Evolutionary conservation across 805 yeast genomes (phyloP), one percentile per base, ranked within the genome.

Genomic region (Candida quercuum): DNA sequence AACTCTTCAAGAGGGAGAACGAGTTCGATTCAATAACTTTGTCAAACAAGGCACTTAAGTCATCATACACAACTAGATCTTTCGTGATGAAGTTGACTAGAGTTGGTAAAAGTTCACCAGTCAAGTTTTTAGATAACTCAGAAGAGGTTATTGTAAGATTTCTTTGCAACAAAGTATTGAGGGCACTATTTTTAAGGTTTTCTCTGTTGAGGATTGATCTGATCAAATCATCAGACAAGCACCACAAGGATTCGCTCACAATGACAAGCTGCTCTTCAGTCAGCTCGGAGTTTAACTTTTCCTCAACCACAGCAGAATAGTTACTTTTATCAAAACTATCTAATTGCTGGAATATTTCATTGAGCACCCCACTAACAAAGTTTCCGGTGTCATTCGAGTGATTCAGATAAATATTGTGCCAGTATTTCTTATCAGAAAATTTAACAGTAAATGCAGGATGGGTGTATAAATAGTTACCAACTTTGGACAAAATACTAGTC

Each of bases 401-500:
- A 1, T 39, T 14, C 7, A 45, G 28, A 21, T 54, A 52, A 7
- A 64, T 41, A 1, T 29, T 28, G 11, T 42, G 30, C 65, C 70
- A 66, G 41, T 53, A 67, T 19, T 45, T 57, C 15, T 33, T 24
- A 1, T 35, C 20, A 3, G 55, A 44, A 26, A 58, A 47, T 18
- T 39, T 42, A 9, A 28, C 28, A 9, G 42, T 28, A 0, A 49
- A 35, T 1, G 38, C 43, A 4, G 50, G 38, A 32, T 51, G 50
- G 1, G 51, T 32, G 34, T 32, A 48, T 35, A 44, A 35, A 43
- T 63, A 72, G 36, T 69, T 66, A 0, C 79, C 78, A 36, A 72
- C 43, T 36, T 67, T 69, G 1, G 73, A 60, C n/a, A 72, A 40
- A 2, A 74, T 42, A 3, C 55, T 61, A 22, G 70, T 51, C 2